A percentile compares a stretch with the other conserved stretches of the same genome.
Evolutionary conservation across 768 basidiomycete species (phyloP).

Genomic region (Obba rivulosa): DNA sequence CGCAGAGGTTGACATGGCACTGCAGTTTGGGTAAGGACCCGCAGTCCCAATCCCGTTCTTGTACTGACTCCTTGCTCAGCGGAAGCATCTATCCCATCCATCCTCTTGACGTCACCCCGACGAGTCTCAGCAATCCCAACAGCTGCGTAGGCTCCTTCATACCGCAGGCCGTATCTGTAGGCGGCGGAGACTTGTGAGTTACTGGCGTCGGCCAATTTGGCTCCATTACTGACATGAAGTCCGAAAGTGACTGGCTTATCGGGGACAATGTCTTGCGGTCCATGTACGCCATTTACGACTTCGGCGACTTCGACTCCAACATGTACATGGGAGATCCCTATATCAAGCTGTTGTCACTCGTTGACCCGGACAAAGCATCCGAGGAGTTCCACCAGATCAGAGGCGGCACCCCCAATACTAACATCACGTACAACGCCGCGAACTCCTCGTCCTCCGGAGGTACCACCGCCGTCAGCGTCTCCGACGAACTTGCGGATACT

Average conservation of each 20-base stretch:
- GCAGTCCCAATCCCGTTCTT: neutral
- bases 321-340: conserved; percentile 72
- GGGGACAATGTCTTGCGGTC: conserved; percentile 83
- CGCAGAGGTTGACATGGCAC: conserved; percentile 69
- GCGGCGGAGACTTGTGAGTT: conserved; percentile 61
- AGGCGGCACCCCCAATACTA: conserved; percentile 56
- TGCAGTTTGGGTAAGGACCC: conserved; percentile 69
- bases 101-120: conserved; percentile 68
- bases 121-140: conserved; percentile 35
- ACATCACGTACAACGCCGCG: conserved; percentile 61
- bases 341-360: conserved; percentile 65
- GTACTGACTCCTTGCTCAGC: conserved; percentile 29
- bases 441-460: conserved; percentile 33
- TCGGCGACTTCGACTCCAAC: conserved; percentile 66
- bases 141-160: conserved; percentile 74
- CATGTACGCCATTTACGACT: conserved; percentile 79
- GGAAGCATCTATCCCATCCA: conserved; percentile 74
- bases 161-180: conserved; percentile 53
- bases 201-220: conserved; percentile 1
- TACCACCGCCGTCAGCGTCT: conserved; percentile 42
- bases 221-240: neutral
- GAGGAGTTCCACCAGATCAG: conserved; percentile 62
- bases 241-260: conserved; percentile 70
- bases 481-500: conserved; percentile 51
- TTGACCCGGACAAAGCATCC: conserved; percentile 67